These are phyloP conservation scores for Phylloporus arenicola DNA, from an alignment of 768 basidiomycete species.

Conservation along the genomic window DNA sequence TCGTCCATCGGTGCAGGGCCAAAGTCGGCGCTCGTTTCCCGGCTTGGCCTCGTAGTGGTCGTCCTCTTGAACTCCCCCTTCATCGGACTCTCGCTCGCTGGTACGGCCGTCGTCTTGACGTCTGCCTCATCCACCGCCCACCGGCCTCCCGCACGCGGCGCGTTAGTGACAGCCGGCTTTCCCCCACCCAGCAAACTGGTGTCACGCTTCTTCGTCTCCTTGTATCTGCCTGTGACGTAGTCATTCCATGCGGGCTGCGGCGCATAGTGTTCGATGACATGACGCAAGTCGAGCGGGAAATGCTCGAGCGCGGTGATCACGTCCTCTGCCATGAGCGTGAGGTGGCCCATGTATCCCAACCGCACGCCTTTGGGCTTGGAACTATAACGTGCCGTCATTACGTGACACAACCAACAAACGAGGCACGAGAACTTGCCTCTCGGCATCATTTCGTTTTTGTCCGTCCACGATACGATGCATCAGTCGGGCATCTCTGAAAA, in stretches of 20 bases:
- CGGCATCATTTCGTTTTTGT: slow-evolving; percentile 70
- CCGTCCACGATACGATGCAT: slow-evolving; percentile 86
- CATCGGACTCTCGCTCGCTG: slow-evolving; percentile 15
- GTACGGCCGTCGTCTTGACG: slow-evolving; percentile 20
- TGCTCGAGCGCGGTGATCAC: slow-evolving; percentile 85
- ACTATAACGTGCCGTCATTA: slow-evolving; percentile 32
- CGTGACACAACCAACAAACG: neutral
- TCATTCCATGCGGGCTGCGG: slow-evolving; percentile 83
- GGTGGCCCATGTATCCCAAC: slow-evolving; percentile 94
- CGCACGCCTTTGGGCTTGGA: slow-evolving; percentile 72
- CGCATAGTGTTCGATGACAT: slow-evolving; percentile 57
- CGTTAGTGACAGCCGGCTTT: slow-evolving; percentile 54
- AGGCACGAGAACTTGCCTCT: slow-evolving; percentile 47
- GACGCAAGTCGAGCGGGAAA: slow-evolving; percentile 74
- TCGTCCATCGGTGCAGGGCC: slow-evolving; percentile 48
- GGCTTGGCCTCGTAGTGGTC: slow-evolving; percentile 35
- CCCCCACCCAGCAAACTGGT: slow-evolving; percentile 79
- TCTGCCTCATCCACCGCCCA: slow-evolving; percentile 76
- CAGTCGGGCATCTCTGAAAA: slow-evolving; percentile 82
- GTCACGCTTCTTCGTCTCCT: slow-evolving; percentile 83
- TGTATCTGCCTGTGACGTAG: slow-evolving; percentile 80
- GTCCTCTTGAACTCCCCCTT: slow-evolving; percentile 59
- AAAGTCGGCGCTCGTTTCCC: slow-evolving; percentile 61
- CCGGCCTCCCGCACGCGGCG: slow-evolving; percentile 31
- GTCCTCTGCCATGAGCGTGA: slow-evolving; percentile 92